A percentile compares a stretch with the other conserved stretches of the same genome.
Conservation (phyloP, 139 green algal genomes). For the Chlorella vulgaris region DNA sequence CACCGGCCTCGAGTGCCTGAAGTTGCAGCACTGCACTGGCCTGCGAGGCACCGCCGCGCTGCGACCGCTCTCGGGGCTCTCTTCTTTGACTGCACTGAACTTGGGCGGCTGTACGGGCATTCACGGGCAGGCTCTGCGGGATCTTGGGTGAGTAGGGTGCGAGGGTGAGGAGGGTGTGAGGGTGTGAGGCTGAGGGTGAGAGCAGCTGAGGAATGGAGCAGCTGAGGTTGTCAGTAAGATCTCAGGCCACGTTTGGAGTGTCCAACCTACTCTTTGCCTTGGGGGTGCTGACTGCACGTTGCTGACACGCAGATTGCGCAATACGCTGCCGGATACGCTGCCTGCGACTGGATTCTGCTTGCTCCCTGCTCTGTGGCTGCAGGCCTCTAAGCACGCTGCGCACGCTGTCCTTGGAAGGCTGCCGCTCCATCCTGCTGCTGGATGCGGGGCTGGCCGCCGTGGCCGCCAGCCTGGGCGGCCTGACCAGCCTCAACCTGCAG, state of each 20-base stretch:
- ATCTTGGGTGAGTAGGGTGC: not conserved
- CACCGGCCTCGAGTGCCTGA: slow-evolving; percentile 26
- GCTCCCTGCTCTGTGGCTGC: too few relatives aligned
- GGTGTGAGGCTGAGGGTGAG: too few relatives aligned
- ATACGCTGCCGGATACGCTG: too few relatives aligned
- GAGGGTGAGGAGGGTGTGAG: too few relatives aligned
- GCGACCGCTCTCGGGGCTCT: not conserved
- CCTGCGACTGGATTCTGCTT: too few relatives aligned
- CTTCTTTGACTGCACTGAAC: slow-evolving; percentile 14
- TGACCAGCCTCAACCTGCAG: slow-evolving; percentile 39
- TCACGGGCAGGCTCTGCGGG: slow-evolving; percentile 6
- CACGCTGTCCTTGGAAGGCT: slow-evolving; percentile 36
- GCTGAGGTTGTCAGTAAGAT: too few relatives aligned
- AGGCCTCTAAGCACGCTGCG: slow-evolving; percentile 20
- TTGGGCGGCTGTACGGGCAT: slow-evolving; percentile 37
- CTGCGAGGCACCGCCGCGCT: slow-evolving; percentile 29
- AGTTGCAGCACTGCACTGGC: slow-evolving; percentile 50
- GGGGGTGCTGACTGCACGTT: too few relatives aligned
- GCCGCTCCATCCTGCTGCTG: slow-evolving; percentile 25
- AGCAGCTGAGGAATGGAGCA: too few relatives aligned
- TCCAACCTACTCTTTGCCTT: too few relatives aligned
- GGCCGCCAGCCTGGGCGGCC: slow-evolving; percentile 7
- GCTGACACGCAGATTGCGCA: too few relatives aligned
- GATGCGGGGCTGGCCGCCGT: slow-evolving; percentile 27
- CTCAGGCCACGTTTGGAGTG: too few relatives aligned